Conservation (phyloP, 163 green algal species). For the Chloromonas sp. region DNA sequence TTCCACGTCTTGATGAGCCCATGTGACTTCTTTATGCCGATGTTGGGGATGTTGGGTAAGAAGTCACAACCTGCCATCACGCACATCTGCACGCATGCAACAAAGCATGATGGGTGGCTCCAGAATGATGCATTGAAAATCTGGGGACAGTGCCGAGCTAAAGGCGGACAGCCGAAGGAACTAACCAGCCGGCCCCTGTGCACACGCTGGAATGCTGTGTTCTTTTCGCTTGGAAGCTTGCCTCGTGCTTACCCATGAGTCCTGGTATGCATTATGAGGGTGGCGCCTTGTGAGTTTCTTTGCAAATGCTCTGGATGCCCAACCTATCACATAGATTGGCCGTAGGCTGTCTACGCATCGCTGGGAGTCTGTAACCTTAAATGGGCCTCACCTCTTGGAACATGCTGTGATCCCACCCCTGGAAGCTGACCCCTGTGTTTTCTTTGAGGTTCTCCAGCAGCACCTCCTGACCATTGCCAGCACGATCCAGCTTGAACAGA, state of each 20-base stretch:
- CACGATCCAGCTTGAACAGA: conserved; percentile 92
- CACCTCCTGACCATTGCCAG: conserved; percentile 78
- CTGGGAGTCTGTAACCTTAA: too few relatives aligned
- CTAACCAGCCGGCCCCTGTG: not conserved
- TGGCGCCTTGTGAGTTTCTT: too few relatives aligned
- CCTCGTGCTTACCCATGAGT: not conserved
- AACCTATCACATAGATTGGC: too few relatives aligned
- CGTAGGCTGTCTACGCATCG: too few relatives aligned
- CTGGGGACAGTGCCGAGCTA: not conserved
- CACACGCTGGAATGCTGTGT: not conserved
- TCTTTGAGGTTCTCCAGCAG: conserved; percentile 54
- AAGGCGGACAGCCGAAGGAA: not conserved
- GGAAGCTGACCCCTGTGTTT: conserved; percentile 63
- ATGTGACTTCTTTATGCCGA: conserved; percentile 90
- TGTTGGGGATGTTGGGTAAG: conserved; percentile 65
- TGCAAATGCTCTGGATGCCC: too few relatives aligned
- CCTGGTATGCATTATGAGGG: too few relatives aligned
- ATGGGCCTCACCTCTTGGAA: conserved; percentile 62
- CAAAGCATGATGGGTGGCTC: too few relatives aligned
- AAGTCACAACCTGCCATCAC: conserved; percentile 97
- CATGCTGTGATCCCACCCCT: conserved; percentile 77
- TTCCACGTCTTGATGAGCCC: conserved; percentile 55
- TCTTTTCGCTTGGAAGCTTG: not conserved
- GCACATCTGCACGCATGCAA: conserved; percentile 66
- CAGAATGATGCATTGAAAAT: too few relatives aligned